These are phyloP conservation scores for Nemophila menziesii DNA, from an alignment of 257 asterid genomes.

Conservation along the genomic window DNA sequence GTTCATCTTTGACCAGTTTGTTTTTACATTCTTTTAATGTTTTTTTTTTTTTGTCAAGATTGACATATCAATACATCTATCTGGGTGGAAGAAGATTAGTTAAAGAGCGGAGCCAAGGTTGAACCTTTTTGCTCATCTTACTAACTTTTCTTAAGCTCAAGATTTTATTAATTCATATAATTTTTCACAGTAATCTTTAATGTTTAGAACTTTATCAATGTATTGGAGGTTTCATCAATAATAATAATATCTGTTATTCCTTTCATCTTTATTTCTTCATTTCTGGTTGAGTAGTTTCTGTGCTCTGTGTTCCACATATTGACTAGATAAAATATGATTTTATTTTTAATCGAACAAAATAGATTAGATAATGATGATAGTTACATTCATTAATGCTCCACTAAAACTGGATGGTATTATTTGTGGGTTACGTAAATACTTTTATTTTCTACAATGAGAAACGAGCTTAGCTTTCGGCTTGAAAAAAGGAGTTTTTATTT, in stretches of 20 bases:
- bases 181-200: not conserved
- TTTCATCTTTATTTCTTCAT: not conserved
- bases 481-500: not conserved
- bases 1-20: constrained; percentile 7
- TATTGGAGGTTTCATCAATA: not conserved
- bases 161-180: constrained; percentile 1
- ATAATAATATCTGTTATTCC: not conserved
- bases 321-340: too few relatives aligned
- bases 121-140: constrained; percentile 17
- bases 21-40: constrained; percentile 13
- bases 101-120: not conserved
- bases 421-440: too few relatives aligned
- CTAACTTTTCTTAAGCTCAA: not conserved
- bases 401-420: too few relatives aligned
- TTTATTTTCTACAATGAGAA: constrained; percentile 4
- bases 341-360: too few relatives aligned
- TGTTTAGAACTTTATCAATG: not conserved
- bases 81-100: constrained; percentile 7
- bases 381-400: too few relatives aligned
- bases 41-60: constrained; percentile 11
- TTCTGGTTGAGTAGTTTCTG: not conserved
- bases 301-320: too few relatives aligned
- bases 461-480: constrained; percentile 1
- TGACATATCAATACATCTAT: constrained; percentile 5
- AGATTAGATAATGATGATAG: too few relatives aligned